Conservation (phyloP, 345 rosid species). For the Chamaenerion angustifolium region DNA sequence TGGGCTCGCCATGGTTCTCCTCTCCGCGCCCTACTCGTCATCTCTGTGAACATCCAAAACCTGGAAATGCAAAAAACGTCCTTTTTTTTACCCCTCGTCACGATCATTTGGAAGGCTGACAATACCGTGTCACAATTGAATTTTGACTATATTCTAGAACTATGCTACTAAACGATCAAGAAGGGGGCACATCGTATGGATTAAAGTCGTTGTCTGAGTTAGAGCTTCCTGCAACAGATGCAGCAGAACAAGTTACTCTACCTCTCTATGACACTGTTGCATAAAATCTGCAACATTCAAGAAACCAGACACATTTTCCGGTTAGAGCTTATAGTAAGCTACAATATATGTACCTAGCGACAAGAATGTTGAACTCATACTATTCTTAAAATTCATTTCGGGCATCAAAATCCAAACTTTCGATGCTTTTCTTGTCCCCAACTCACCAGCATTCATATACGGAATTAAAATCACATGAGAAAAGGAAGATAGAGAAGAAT, state of each 20-base stretch:
- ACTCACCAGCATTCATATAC: too few species aligned
- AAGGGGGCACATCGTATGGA: conserved; percentile 56
- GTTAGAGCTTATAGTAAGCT: too few species aligned
- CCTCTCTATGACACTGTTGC: conserved; percentile 19
- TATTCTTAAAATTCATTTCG: too few species aligned
- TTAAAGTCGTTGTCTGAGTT: conserved; percentile 46
- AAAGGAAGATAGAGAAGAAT: too few species aligned
- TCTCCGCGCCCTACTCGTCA: too few species aligned
- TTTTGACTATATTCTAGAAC: not conserved
- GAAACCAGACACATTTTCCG: too few species aligned
- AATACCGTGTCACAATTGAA: not conserved
- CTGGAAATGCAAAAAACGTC: conserved; percentile 21
- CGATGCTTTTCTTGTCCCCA: too few species aligned
- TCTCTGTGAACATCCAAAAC: conserved; percentile 83
- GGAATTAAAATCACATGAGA: too few species aligned
- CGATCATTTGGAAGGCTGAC: not conserved
- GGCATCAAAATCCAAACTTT: too few species aligned
- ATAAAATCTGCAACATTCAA: conserved; percentile 16
- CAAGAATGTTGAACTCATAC: too few species aligned
- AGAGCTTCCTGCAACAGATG: conserved; percentile 67
- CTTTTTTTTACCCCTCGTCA: not conserved
- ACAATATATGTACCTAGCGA: too few species aligned
- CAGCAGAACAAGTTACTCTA: conserved; percentile 36
- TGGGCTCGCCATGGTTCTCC: too few species aligned
- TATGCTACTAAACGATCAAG: not conserved